Evolutionary conservation across 2,329 filamentous ascomycete species (phyloP).

Genomic region (Pyricularia grisea): DNA sequence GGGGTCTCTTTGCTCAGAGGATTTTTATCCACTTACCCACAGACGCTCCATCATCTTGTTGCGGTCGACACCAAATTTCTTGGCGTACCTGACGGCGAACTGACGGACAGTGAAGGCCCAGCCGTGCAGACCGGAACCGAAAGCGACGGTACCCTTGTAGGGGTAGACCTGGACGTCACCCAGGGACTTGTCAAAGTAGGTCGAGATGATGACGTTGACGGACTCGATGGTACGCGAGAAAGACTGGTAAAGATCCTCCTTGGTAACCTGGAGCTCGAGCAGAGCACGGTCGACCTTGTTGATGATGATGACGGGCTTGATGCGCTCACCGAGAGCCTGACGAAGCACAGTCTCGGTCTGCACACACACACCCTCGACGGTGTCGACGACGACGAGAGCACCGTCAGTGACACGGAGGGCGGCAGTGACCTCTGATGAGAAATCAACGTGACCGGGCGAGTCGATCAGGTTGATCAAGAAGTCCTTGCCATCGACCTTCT

Average conservation of each 20-base stretch:
- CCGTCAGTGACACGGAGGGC: constrained; percentile 99
- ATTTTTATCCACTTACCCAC: constrained; percentile 58
- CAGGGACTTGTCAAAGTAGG: constrained; percentile 93
- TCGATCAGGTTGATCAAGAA: constrained; percentile 99
- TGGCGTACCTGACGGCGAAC: constrained; percentile 91
- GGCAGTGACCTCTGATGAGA: constrained; percentile 98
- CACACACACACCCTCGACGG: constrained; percentile 98
- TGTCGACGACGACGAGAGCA: constrained; percentile 99
- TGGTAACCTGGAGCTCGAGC: constrained; percentile 95
- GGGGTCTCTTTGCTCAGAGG: too few species aligned
- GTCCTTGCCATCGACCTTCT: constrained; percentile 83
- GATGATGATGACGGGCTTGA: constrained; percentile 99
- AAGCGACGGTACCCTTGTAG: constrained; percentile 93
- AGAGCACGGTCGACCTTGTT: constrained; percentile 99
- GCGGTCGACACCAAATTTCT: constrained; percentile 99
- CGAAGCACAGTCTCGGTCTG: constrained; percentile 99
- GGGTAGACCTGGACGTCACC: constrained; percentile 99
- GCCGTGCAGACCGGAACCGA: constrained; percentile 98
- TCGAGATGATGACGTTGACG: constrained; percentile 99
- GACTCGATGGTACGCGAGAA: constrained; percentile 99
- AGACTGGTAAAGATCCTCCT: constrained; percentile 99
- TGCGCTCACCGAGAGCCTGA: constrained; percentile 98
- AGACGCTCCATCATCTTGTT: constrained; percentile 99
- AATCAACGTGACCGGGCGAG: constrained; percentile 99
- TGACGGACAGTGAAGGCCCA: constrained; percentile 99